These are phyloP conservation scores for Scorias spongiosa DNA, from an alignment of 2,329 filamentous ascomycete genomes.

Conservation along the genomic window DNA sequence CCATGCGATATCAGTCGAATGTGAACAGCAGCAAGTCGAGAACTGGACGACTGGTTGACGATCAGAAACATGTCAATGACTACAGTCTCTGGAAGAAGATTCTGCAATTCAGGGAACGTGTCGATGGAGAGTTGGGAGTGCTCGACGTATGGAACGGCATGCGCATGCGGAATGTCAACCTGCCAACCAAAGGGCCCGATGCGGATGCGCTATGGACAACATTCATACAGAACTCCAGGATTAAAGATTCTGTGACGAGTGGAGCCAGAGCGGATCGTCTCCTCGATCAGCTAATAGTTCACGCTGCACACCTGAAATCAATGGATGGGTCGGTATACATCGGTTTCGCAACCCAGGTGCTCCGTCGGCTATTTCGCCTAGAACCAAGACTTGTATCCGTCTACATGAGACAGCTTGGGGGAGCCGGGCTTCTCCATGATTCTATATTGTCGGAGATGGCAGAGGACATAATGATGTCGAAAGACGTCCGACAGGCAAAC, in stretches of 20 bases:
- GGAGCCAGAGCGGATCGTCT: conserved; percentile 13
- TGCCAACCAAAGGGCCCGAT: conserved; percentile 25
- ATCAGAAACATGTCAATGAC: conserved; percentile 14
- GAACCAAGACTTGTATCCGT: conserved; percentile 12
- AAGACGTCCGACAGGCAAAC: conserved; percentile 3
- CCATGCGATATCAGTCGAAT: conserved; percentile 19
- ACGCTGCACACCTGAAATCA: conserved; percentile 27
- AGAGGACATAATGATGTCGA: conserved; percentile 8
- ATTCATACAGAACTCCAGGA: conserved; percentile 25
- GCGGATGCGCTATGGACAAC: conserved; percentile 31
- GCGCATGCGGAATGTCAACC: conserved; percentile 18
- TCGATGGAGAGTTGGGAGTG: conserved; percentile 27
- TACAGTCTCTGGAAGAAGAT: conserved; percentile 25
- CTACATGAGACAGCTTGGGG: conserved; percentile 21
- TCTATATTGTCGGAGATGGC: conserved; percentile 10
- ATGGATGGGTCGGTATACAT: conserved; percentile 28
- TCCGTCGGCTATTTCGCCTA: conserved; percentile 25
- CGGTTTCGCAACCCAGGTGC: conserved; percentile 12
- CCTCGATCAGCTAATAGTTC: conserved; percentile 22
- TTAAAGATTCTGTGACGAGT: neutral
- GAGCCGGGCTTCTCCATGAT: conserved; percentile 20
- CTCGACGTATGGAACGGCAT: conserved; percentile 29
- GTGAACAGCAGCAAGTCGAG: conserved; percentile 6
- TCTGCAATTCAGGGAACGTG: conserved; percentile 25
- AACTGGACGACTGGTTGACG: conserved; percentile 18